Base-by-base conservation (phyloP, 148 eudicot species). In the Spergularia marina region DNA sequence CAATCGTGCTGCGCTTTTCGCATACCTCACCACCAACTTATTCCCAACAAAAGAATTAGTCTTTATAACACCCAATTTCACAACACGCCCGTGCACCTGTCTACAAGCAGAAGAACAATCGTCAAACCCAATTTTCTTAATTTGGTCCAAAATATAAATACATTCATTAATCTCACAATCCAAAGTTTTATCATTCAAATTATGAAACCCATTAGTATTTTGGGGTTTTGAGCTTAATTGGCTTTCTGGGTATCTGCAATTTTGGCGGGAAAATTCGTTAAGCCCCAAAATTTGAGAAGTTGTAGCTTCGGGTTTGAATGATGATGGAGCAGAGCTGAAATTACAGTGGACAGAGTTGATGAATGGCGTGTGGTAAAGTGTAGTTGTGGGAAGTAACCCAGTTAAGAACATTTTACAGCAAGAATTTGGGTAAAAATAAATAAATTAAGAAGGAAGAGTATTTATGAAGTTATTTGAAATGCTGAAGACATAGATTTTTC, bases 21-120 rank as follows among this genome's bases (percentile, higher is more conserved):
- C 72, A 73, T 84, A 86, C 12, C 70, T 47, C 9, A 80, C 70
- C 47, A 70, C 78, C n/a, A 88, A 78, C 85, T 75, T 81, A 78
- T 84, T 85, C 52, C 80, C 86, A 36, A 81, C 60, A 52, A 62
- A 79, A 76, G 53, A 56, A 74, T 81, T 62, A 30, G 36, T 78
- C 56, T 73, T 66, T 21, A 84, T 2, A 17, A 44, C 82, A 66
- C 87, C 91, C 70, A 78, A 58, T 73, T 88, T 88, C 53, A 83
- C 70, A 51, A 84, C 52, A 64, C 55, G 70, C 18, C 81, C 87
- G 77, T 88, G 91, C 13, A 88, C 64, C 72, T 88, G 91, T 73
- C 83, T 84, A 53, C 85, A 84, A 76, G 15, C 34, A 40, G 30
- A 55, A 60, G 70, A 72, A 68, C 36, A 67, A 53, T 53, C 62